These are phyloP conservation scores for Rhizopus microsporus DNA, from an alignment of 371 early-diverging fungal genomes.

Conservation along the genomic window DNA sequence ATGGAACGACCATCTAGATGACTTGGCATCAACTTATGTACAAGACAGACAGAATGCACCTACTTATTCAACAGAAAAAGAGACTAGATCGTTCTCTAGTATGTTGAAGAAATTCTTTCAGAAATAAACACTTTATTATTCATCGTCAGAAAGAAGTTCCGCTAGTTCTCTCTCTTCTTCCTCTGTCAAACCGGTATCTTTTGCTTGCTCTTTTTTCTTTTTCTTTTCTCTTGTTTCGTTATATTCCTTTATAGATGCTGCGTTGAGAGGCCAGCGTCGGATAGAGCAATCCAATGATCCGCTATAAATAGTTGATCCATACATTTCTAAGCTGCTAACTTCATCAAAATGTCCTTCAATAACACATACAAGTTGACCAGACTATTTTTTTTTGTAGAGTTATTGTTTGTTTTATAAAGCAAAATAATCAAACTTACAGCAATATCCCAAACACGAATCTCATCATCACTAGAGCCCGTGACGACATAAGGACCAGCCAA, in stretches of 20 bases:
- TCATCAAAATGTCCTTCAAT: conserved; percentile 85
- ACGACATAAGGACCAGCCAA: conserved; percentile 67
- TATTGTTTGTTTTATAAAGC: not conserved
- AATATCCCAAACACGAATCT: conserved; percentile 79
- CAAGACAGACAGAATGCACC: conserved; percentile 30
- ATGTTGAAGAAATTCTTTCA: not conserved
- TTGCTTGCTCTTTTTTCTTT: conserved; percentile 21
- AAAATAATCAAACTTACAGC: conserved; percentile 56
- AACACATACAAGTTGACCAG: conserved; percentile 63
- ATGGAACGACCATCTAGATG: conserved; percentile 45
- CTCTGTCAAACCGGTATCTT: conserved; percentile 57
- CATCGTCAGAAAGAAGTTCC: conserved; percentile 65
- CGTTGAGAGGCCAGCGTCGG: conserved; percentile 69
- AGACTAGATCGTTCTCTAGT: not conserved
- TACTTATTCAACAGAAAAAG: conserved; percentile 27
- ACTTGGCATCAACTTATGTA: conserved; percentile 38
- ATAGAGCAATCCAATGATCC: conserved; percentile 80
- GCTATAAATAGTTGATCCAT: conserved; percentile 64
- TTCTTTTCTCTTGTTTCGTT: conserved; percentile 21
- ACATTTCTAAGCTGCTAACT: conserved; percentile 60
- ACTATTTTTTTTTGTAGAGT: conserved; percentile 35
- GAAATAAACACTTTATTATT: conserved; percentile 11
- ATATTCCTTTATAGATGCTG: conserved; percentile 32
- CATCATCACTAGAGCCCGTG: conserved; percentile 83
- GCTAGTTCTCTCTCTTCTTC: conserved; percentile 84